phyloP scores from a whole-genome alignment of 2,329 filamentous ascomycete species.

The Fusarium chaquense region DNA sequence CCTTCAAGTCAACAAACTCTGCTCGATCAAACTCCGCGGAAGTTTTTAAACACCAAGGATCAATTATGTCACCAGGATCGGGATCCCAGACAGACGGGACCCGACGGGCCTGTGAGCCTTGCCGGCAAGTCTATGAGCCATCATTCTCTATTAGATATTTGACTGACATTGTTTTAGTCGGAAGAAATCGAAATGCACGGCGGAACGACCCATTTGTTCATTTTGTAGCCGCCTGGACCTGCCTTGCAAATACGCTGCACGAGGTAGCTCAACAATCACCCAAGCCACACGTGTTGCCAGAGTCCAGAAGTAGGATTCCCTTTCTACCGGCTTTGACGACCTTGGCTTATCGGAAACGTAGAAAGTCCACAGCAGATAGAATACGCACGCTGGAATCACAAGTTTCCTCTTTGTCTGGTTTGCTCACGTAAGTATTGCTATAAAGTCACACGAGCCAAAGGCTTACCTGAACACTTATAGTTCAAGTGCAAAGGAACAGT shows the following conservation, averaged over 20 bases:
- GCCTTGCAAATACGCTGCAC: conserved; percentile 1
- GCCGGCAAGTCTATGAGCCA: not conserved
- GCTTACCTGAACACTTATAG: accelerated
- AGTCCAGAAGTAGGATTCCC: not conserved
- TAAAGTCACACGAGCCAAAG: accelerated
- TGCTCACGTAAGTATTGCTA: not conserved
- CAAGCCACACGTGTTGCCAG: not conserved
- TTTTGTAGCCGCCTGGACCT: conserved; percentile 10
- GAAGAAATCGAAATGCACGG: conserved; percentile 22
- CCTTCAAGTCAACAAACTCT: not conserved
- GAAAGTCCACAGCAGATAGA: conserved; percentile 4
- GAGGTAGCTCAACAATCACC: not conserved
- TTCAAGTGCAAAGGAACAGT: not conserved
- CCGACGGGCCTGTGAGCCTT: conserved; percentile 17
- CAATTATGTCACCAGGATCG: not conserved
- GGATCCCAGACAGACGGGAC: not conserved
- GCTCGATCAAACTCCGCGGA: conserved; percentile 1
- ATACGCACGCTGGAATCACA: conserved; percentile 1
- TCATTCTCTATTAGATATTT: accelerated
- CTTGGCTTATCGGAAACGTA: not conserved
- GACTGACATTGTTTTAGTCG: not conserved
- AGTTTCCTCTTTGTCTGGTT: not conserved
- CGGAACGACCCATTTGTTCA: conserved; percentile 17
- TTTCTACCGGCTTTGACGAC: not conserved
- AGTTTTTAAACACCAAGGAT: not conserved